phyloP scores from a whole-genome alignment of 2,329 filamentous ascomycete genomes.

The Aciculosporium take region DNA sequence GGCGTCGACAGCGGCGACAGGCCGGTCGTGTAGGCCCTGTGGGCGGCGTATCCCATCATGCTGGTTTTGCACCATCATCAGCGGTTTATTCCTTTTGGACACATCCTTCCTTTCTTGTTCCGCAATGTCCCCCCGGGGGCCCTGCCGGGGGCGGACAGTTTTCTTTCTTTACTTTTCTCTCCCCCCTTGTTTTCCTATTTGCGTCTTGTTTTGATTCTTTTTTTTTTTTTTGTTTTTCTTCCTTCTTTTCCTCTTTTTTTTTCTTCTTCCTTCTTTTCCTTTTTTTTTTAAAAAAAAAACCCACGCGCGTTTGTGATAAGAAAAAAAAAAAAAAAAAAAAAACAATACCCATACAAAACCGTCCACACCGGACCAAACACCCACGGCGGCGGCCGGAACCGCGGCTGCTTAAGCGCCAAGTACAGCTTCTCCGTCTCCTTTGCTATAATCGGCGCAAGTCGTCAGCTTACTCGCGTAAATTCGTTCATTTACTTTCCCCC shows the following conservation, averaged over 20 bases:
- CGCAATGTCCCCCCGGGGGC: too few species aligned
- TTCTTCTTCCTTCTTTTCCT: too few species aligned
- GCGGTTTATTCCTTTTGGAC: too few species aligned
- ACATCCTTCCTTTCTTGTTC: too few species aligned
- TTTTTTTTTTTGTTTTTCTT: too few species aligned
- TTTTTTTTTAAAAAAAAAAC: too few species aligned
- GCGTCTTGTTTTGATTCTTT: too few species aligned
- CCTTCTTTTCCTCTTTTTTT: too few species aligned
- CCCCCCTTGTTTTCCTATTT: background rate
- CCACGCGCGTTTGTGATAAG: too few species aligned
- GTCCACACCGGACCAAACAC: constrained; percentile 55
- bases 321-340: too few species aligned
- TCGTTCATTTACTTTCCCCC: too few species aligned
- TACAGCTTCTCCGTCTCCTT: constrained; percentile 48
- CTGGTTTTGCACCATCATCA: constrained; percentile 12
- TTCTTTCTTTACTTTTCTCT: background rate
- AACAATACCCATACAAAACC: constrained; percentile 45
- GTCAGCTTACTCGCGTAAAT: background rate
- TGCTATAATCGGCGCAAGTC: constrained; percentile 21
- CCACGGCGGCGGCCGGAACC: constrained; percentile 43
- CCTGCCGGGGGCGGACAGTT: background rate
- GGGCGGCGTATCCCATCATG: constrained; percentile 78
- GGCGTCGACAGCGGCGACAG: constrained; percentile 41
- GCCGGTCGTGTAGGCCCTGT: constrained; percentile 56
- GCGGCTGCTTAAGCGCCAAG: constrained; percentile 51